A percentile compares a stretch with the other conserved stretches of the same genome.
Evolutionary conservation across 164 flowering plant genomes (phyloP).

Genomic region (Saururus chinensis): DNA sequence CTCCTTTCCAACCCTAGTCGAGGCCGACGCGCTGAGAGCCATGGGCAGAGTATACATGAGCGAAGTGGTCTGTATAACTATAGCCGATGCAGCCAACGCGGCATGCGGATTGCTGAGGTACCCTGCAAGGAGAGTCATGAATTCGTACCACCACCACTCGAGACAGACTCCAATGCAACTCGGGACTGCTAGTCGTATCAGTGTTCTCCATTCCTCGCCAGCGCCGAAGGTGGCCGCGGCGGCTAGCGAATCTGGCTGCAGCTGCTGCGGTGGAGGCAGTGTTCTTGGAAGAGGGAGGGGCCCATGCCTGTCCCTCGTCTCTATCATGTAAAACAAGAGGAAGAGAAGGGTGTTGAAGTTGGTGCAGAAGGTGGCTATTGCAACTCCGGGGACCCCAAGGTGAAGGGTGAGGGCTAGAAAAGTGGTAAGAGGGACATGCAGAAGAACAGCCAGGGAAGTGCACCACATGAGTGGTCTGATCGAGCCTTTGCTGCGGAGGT

Average conservation of each 20-base stretch:
- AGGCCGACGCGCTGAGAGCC: constrained; percentile 58
- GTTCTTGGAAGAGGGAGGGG: constrained; percentile 2
- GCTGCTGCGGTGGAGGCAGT: not conserved
- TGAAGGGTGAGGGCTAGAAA: constrained; percentile 39
- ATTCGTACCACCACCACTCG: constrained; percentile 99
- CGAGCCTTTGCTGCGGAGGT: constrained; percentile 59
- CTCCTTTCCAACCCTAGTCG: constrained; percentile 77
- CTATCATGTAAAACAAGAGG: constrained; percentile 32
- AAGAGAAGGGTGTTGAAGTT: constrained; percentile 51
- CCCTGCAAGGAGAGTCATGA: constrained; percentile 79
- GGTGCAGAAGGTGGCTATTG: constrained; percentile 48
- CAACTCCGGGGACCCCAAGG: constrained; percentile 64
- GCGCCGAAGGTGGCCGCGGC: no score
- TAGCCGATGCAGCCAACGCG: constrained; percentile 64
- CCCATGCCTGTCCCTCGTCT: constrained; percentile 13
- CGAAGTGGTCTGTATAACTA: constrained; percentile 90
- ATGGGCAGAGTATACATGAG: constrained; percentile 78
- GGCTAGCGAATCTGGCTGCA: no score
- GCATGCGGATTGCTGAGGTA: constrained; percentile 51
- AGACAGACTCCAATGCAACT: constrained; percentile 80
- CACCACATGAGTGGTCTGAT: constrained; percentile 79
- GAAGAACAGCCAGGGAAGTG: constrained; percentile 29
- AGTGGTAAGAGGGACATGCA: constrained; percentile 60
- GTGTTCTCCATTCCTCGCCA: constrained; percentile 46
- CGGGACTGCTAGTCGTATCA: constrained; percentile 47